These are phyloP conservation scores for Phaeosphaeria sp. DNA, from an alignment of 2,329 filamentous ascomycete genomes.

Conservation along the genomic window DNA sequence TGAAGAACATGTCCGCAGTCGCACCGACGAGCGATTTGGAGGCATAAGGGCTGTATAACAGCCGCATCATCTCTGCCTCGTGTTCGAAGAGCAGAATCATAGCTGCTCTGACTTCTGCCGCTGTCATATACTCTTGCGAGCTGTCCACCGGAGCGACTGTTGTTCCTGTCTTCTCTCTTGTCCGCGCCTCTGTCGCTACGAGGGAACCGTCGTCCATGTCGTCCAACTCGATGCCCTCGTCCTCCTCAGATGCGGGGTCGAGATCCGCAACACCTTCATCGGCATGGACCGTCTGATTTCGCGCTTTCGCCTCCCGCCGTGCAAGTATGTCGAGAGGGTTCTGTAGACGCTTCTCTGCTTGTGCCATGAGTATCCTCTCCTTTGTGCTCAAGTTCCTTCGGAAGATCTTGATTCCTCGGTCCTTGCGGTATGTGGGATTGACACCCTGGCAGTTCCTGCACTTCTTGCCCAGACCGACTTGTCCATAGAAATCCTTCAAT, in stretches of 20 bases:
- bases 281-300: constrained; percentile 55
- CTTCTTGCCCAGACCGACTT: constrained; percentile 71
- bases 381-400: constrained; percentile 78
- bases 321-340: constrained; percentile 72
- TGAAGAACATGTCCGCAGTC: constrained; percentile 92
- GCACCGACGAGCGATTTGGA: constrained; percentile 62
- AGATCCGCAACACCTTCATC: constrained; percentile 77
- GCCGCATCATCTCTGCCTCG: constrained; percentile 80
- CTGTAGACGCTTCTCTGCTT: constrained; percentile 68
- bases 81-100: constrained; percentile 82
- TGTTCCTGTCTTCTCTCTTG: constrained; percentile 50
- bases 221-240: constrained; percentile 46
- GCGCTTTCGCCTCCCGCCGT: constrained; percentile 52
- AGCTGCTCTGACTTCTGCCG: constrained; percentile 81
- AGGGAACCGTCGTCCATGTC: constrained; percentile 57
- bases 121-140: constrained; percentile 77
- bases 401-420: constrained; percentile 92
- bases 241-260: constrained; percentile 52
- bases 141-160: constrained; percentile 38
- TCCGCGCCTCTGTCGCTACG: constrained; percentile 55
- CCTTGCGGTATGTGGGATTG: constrained; percentile 80
- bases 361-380: constrained; percentile 77
- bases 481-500: constrained; percentile 80
- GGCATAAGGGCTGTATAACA: constrained; percentile 84
- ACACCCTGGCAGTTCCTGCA: constrained; percentile 68